Evolutionary conservation across 352 stramenopile species (phyloP), one percentile per base, ranked within the genome.

Genomic region (Phytophthora fragariae): DNA sequence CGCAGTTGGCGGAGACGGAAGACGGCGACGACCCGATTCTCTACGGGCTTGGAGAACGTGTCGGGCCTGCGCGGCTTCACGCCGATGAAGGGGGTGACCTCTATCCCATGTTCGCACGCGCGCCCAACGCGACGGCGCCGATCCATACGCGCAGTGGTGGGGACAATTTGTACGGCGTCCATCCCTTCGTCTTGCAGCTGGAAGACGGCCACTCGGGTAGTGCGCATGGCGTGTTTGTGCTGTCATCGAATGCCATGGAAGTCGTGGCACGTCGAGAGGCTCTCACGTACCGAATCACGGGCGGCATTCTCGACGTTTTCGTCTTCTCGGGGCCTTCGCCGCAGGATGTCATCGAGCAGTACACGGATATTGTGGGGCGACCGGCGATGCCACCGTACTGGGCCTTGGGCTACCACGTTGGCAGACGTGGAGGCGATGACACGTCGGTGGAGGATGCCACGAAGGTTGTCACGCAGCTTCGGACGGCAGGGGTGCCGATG

Each of bases 161-260:
- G 1, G 85, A 91, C 57, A 97, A 97, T 59, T 70, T 92, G 27
- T 94, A 92, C 24, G 88, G 89, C 7, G 84, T 95, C 1, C 89
- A 97, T 53, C 92, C 92, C 0, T 82, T 82, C n/a, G 63, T 82
- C 12, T 88, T 96, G 58, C 92, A 94, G 60, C 21, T 97, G 47
- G 82, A 92, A 24, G 33, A 91, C 9, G 62, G 81, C 0, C 33
- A 73, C 1, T 83, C 76, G 3, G 80, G 88, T 0, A 68, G 52
- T 47, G 82, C 92, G 0, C 88, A 97, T 41, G 92, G 91, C 5
- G 65, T 95, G 17, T 95, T 95, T 41, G 63, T 98, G 57, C 65
- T 87, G 1, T 94, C 91, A 41, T 92, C 87, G 0, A 97, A 97
- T 46, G 92, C 89, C 1, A 95, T 98, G 86, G 92, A 98, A 67